Percentiles rank a stretch among this genome's conserved stretches.
Conservation (phyloP, 345 rosid genomes). For the Eucalyptus caleyi region DNA sequence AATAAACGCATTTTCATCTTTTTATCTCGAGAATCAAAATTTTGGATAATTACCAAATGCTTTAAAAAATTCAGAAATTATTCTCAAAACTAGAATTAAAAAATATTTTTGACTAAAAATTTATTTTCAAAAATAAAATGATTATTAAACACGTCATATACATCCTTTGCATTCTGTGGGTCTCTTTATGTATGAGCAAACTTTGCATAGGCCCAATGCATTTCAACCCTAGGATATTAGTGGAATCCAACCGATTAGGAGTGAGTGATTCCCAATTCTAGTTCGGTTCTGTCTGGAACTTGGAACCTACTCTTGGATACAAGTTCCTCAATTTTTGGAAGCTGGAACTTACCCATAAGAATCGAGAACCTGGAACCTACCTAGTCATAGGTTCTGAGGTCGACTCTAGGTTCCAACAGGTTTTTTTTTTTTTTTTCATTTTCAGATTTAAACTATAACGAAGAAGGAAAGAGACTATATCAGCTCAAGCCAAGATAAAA, state of each 20-base stretch:
- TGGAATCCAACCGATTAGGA: background rate
- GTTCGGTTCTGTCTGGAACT: rapidly evolving
- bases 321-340: too few relatives aligned
- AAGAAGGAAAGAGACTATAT: too few relatives aligned
- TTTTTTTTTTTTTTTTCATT: too few relatives aligned
- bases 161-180: background rate
- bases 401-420: rapidly evolving
- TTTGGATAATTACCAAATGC: too few relatives aligned
- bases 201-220: background rate
- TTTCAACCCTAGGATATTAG: background rate
- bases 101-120: too few relatives aligned
- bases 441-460: too few relatives aligned
- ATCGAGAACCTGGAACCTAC: too few relatives aligned
- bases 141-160: background rate
- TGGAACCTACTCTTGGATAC: rapidly evolving
- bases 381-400: rapidly evolving
- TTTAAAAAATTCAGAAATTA: too few relatives aligned
- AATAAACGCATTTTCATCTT: too few relatives aligned
- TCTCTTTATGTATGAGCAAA: background rate
- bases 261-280: rapidly evolving
- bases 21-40: rapidly evolving
- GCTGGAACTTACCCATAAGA: rapidly evolving
- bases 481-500: too few relatives aligned
- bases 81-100: too few relatives aligned
- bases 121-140: too few relatives aligned